Conservation (phyloP, 768 basidiomycete species). For the Tricholoma matsutake region DNA sequence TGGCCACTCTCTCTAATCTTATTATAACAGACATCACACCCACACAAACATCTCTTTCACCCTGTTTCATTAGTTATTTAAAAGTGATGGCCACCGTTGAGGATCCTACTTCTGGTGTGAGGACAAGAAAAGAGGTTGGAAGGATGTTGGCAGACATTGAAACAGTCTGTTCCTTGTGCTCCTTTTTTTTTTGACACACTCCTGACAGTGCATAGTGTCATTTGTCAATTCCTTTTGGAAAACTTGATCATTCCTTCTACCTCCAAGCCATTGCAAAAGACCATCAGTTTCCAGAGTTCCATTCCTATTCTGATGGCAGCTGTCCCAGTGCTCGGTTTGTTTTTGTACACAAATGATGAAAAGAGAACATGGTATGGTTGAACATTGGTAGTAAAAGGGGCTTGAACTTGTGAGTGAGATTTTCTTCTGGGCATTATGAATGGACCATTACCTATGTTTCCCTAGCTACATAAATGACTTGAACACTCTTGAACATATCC, state of each 20-base stretch:
- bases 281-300: conserved; percentile 68
- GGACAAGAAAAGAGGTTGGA: conserved; percentile 62
- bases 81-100: conserved; percentile 70
- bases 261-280: conserved; percentile 1
- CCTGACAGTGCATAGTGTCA: conserved; percentile 38
- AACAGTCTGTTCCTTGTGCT: conserved; percentile 35
- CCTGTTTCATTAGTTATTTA: conserved; percentile 62
- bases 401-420: conserved; percentile 59
- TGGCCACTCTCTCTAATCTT: conserved; percentile 32
- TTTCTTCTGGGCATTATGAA: too few relatives aligned
- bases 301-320: conserved; percentile 55
- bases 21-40: conserved; percentile 85
- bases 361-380: conserved; percentile 49
- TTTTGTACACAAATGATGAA: conserved; percentile 58
- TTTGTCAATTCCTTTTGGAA: conserved; percentile 77
- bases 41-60: conserved; percentile 44
- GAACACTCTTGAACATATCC: conserved; percentile 60
- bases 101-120: conserved; percentile 36
- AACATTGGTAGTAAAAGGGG: conserved; percentile 72
- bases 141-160: conserved; percentile 58
- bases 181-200: background rate
- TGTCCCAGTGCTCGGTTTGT: conserved; percentile 62
- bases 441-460: background rate
- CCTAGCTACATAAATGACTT: conserved; percentile 65
- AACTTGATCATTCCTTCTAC: conserved; percentile 45